Evolutionary conservation across 192 early-diverging fungal species (phyloP).

Genomic region (Coemansia sp.): DNA sequence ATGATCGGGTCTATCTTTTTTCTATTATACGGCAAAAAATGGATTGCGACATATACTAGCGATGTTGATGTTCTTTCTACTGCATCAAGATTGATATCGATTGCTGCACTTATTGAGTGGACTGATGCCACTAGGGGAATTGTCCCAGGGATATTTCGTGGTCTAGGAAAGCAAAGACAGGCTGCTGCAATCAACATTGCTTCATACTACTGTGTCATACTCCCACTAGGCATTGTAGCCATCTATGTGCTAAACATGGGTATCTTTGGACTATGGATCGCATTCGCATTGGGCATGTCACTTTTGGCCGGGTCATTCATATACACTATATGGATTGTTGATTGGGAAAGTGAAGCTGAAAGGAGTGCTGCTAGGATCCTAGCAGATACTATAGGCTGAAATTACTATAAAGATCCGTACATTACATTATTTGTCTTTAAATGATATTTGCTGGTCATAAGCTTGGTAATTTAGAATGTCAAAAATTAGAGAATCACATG

Average conservation of each 20-base stretch:
- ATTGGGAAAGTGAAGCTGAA: slow-evolving; percentile 36
- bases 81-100: slow-evolving; percentile 26
- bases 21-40: slow-evolving; percentile 38
- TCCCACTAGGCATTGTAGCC: slow-evolving; percentile 51
- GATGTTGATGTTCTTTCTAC: slow-evolving; percentile 29
- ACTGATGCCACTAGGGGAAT: slow-evolving; percentile 61
- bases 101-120: slow-evolving; percentile 43
- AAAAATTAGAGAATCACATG: too few relatives aligned
- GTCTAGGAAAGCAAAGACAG: slow-evolving; percentile 54
- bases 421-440: neutral
- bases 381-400: too few relatives aligned
- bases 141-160: slow-evolving; percentile 60
- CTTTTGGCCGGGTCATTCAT: slow-evolving; percentile 34
- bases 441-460: neutral
- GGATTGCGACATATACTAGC: slow-evolving; percentile 63
- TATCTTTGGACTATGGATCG: slow-evolving; percentile 44
- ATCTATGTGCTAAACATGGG: slow-evolving; percentile 29
- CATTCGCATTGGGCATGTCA: slow-evolving; percentile 40
- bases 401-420: neutral
- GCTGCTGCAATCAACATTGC: slow-evolving; percentile 56
- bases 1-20: slow-evolving; percentile 53
- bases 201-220: slow-evolving; percentile 55
- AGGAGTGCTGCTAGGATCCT: slow-evolving; percentile 22
- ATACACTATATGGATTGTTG: slow-evolving; percentile 1
- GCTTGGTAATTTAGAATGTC: too few relatives aligned